Evolutionary conservation across 2,329 filamentous ascomycete species (phyloP).

Genomic region (Epichloe hybrida): DNA sequence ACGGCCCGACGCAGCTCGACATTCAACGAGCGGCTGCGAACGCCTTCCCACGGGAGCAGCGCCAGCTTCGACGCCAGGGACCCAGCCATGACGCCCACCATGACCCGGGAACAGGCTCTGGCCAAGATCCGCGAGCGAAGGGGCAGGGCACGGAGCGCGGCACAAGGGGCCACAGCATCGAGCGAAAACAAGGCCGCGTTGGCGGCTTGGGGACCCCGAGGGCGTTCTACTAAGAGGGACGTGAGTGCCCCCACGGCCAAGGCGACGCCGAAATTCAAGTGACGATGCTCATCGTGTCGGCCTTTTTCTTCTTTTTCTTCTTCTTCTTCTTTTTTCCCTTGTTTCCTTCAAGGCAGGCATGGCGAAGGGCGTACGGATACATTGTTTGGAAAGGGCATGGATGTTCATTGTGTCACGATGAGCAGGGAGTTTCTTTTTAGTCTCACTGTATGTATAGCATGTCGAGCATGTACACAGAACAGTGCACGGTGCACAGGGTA

Average conservation of each 20-base stretch:
- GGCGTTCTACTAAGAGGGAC: slow-evolving; percentile 25
- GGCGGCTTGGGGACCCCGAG: slow-evolving; percentile 17
- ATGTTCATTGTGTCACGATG: not conserved
- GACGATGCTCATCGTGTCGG: not conserved
- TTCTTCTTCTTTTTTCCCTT: not conserved
- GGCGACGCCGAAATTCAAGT: slow-evolving; percentile 5
- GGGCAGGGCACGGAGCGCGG: slow-evolving; percentile 56
- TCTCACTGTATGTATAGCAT: not conserved
- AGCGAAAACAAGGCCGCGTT: slow-evolving; percentile 44
- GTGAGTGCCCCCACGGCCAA: slow-evolving; percentile 32
- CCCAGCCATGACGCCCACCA: slow-evolving; percentile 48
- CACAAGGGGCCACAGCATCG: slow-evolving; percentile 45
- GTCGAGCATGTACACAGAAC: not conserved
- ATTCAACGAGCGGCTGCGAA: slow-evolving; percentile 32
- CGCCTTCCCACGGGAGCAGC: slow-evolving; percentile 26
- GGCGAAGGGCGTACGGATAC: slow-evolving; percentile 5
- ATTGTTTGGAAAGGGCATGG: not conserved
- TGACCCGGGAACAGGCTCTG: slow-evolving; percentile 61
- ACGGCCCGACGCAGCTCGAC: slow-evolving; percentile 23
- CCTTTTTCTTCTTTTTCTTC: not conserved
- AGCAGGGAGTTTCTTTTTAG: not conserved
- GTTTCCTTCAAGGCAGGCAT: slow-evolving; percentile 1
- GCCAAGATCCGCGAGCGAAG: slow-evolving; percentile 61
- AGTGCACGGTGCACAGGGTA: not conserved
- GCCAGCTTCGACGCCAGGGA: slow-evolving; percentile 39